A percentile compares a stretch with the other conserved stretches of the same genome.
Conservation (phyloP, 495 filamentous ascomycete genomes). For the Chlorociboria aeruginascens region DNA sequence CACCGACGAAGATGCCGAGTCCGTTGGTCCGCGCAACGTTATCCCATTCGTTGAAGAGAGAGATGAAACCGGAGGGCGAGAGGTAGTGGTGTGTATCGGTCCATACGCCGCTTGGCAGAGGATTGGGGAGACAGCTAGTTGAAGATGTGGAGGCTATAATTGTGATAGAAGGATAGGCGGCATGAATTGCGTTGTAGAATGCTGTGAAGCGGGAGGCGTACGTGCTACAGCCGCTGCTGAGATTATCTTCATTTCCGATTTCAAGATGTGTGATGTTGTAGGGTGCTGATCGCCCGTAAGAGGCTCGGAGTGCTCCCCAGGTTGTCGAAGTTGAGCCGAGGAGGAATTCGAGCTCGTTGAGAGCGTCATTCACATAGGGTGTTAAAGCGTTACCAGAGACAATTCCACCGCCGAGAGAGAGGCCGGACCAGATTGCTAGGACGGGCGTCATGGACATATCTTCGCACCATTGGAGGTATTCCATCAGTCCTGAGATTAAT, state of each 20-base stretch:
- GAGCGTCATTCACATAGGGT: slow-evolving; percentile 17
- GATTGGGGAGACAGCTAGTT: background rate
- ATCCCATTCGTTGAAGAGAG: slow-evolving; percentile 37
- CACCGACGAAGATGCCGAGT: slow-evolving; percentile 29
- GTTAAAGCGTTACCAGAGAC: slow-evolving; percentile 9
- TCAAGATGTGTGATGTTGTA: slow-evolving; percentile 4
- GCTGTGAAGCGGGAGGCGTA: slow-evolving; percentile 33
- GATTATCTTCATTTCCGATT: slow-evolving; percentile 42
- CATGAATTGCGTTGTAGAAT: slow-evolving; percentile 38
- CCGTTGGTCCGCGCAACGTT: slow-evolving; percentile 22
- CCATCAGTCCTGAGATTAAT: slow-evolving; percentile 24
- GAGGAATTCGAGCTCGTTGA: slow-evolving; percentile 17
- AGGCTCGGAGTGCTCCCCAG: slow-evolving; percentile 4
- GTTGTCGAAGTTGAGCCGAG: slow-evolving; percentile 2
- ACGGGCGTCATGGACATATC: slow-evolving; percentile 38
- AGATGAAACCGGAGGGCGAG: slow-evolving; percentile 31
- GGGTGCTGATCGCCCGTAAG: slow-evolving; percentile 3
- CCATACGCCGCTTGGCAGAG: slow-evolving; percentile 5
- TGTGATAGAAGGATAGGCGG: slow-evolving; percentile 32
- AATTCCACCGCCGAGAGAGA: slow-evolving; percentile 31
- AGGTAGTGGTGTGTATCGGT: slow-evolving; percentile 35
- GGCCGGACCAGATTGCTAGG: slow-evolving; percentile 39
- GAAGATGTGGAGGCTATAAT: slow-evolving; percentile 29
- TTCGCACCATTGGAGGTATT: slow-evolving; percentile 43
- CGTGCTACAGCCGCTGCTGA: slow-evolving; percentile 23